Conservation (phyloP, 352 stramenopile species). For the Aphanomyces stellatus region DNA sequence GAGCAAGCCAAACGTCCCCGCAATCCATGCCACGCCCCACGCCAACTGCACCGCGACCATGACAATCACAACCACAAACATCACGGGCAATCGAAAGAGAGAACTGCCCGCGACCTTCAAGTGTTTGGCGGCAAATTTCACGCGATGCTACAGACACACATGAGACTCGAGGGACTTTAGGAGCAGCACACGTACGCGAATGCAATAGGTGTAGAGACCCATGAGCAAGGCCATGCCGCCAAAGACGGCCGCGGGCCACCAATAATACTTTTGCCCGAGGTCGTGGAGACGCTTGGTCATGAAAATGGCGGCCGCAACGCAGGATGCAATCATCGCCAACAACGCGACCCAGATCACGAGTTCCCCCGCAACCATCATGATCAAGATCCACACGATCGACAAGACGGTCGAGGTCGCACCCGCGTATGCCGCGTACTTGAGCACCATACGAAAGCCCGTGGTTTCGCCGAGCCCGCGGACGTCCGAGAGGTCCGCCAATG, state of each 20-base stretch:
- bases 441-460: constrained; percentile 46
- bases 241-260: constrained; percentile 51
- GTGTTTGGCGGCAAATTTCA: constrained; percentile 90
- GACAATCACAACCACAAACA: constrained; percentile 68
- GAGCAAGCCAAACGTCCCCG: constrained; percentile 76
- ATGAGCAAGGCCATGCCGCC: constrained; percentile 39
- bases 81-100: constrained; percentile 78
- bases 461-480: constrained; percentile 29
- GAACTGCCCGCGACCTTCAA: constrained; percentile 81
- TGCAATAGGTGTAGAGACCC: constrained; percentile 50
- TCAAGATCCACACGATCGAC: constrained; percentile 61
- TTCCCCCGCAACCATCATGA: constrained; percentile 48
- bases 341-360: constrained; percentile 51
- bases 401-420: constrained; percentile 47
- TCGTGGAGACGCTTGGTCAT: constrained; percentile 63
- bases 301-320: constrained; percentile 41
- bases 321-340: constrained; percentile 27
- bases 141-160: constrained; percentile 33
- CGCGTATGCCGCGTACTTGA: constrained; percentile 45
- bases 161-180: background rate
- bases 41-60: constrained; percentile 80
- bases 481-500: constrained; percentile 46
- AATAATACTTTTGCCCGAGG: constrained; percentile 46
- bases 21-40: constrained; percentile 82
- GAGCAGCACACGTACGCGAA: constrained; percentile 12